Base-by-base conservation (phyloP, 768 basidiomycete species). In the Mrakia gelida region DNA sequence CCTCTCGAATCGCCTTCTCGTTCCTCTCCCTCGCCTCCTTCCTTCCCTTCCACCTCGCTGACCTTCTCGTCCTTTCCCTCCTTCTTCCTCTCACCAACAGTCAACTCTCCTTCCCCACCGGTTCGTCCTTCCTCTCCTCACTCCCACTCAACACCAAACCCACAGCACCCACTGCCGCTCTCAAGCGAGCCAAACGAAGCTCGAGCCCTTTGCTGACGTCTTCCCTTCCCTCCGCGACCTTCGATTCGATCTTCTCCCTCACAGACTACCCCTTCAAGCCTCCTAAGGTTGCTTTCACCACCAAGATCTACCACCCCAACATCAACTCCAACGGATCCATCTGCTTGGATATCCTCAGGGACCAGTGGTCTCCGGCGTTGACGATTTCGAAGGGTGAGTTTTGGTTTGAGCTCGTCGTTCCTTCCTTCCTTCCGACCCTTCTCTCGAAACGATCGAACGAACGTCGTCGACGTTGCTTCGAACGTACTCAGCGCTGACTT, bases 241-340 rank as follows among this genome's bases (percentile, higher is more conserved):
- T 38, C 38, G 38, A 38, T 32, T 67, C 75, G 54, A 65, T 2
- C 6, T 61, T 2, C 6, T 61, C 63, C 56, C 30, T 45, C 45
- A 21, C 18, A 67, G 73, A 99, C 86, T 99, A 99, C 88, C 97
- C 97, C 34, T 98, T 98, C 91, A 98, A 98, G 87, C 97, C 97
- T 62, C 97, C 97, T 86, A 99, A 99, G 89, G 94, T 99, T 87
- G 92, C 92, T 88, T 99, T 99, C 86, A 96, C 94, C 81, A 98
- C 97, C 84, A 71, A 74, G 68, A 72, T 59, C 49, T 56, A 38
- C 72, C 75, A 70, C 68, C 68, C 68, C 70, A 82, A 81, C 88
- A 98, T 99, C 94, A 99, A 99, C 85, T 93, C 96, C 82, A 99
- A 99, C 83, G 97, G 97, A 61, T 95, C 94, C 80, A 98, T 99